phyloP scores from a whole-genome alignment of 306 rosid species.

The Rosa persica region DNA sequence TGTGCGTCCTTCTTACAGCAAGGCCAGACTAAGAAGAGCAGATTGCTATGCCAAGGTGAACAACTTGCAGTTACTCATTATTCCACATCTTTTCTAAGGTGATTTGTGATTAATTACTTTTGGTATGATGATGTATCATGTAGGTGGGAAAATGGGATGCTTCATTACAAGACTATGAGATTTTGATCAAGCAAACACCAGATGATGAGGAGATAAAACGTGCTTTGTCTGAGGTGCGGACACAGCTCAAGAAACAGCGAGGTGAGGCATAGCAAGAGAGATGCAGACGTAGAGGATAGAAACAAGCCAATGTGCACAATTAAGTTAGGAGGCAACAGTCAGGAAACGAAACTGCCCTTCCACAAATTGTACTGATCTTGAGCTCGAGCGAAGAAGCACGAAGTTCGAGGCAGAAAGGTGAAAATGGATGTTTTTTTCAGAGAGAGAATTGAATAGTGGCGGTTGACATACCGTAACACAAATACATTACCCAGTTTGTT shows the following conservation, averaged over 20 bases:
- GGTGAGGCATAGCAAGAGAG: constrained; percentile 24
- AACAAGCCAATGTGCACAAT: constrained; percentile 1
- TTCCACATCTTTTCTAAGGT: background rate
- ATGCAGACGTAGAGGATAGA: constrained; percentile 7
- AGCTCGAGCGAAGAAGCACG: constrained; percentile 11
- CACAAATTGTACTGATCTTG: background rate
- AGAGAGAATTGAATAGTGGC: constrained; percentile 8
- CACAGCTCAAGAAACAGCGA: constrained; percentile 41
- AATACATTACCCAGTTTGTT: background rate
- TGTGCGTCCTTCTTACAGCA: constrained; percentile 64
- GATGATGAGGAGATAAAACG: constrained; percentile 48
- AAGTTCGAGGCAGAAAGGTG: background rate
- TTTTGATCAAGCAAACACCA: constrained; percentile 50
- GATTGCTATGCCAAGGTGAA: constrained; percentile 81
- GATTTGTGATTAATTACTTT: constrained; percentile 1
- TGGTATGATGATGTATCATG: constrained; percentile 13
- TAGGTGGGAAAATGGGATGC: constrained; percentile 83
- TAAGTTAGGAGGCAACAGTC: constrained; percentile 4
- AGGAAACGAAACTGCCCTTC: constrained; percentile 10
- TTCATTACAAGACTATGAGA: constrained; percentile 67
- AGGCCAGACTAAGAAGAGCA: constrained; percentile 85
- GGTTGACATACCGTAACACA: background rate
- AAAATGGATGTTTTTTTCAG: background rate
- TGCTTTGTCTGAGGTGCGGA: constrained; percentile 49
- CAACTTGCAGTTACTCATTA: background rate